Conservation (phyloP, 179 eudicot genomes). For the Spinacia oleracea region DNA sequence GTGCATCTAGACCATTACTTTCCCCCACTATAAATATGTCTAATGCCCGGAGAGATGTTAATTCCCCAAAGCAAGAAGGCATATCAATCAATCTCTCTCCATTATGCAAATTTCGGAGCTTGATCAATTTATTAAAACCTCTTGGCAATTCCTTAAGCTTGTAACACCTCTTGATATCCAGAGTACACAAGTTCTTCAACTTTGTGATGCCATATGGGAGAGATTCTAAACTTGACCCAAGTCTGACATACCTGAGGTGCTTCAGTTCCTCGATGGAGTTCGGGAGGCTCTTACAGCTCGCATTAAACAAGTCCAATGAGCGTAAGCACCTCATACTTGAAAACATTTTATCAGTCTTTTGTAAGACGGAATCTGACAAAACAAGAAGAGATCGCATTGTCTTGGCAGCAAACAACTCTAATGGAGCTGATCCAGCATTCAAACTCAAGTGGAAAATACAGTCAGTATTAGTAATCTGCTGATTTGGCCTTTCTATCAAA, state of each 20-base stretch:
- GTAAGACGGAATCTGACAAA: not conserved
- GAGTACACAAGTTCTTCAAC: not conserved
- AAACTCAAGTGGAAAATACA: not conserved
- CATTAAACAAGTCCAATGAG: constrained; percentile 11
- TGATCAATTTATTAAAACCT: not conserved
- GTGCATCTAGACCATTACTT: not conserved
- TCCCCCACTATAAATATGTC: constrained; percentile 3
- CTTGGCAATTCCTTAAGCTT: constrained; percentile 1
- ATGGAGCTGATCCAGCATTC: not conserved
- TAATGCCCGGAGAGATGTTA: not conserved
- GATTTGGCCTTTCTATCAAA: constrained; percentile 8
- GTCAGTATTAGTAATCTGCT: not conserved
- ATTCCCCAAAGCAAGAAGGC: not conserved
- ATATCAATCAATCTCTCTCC: constrained; percentile 6
- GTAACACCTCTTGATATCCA: not conserved
- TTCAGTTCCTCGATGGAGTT: not conserved
- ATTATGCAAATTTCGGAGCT: constrained; percentile 1
- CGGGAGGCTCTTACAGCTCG: not conserved
- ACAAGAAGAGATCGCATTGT: not conserved
- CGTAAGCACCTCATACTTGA: not conserved
- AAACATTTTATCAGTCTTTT: not conserved
- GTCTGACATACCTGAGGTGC: not conserved
- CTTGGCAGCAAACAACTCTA: not conserved
- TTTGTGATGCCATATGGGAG: not conserved
- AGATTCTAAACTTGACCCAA: not conserved